Percentiles rank a stretch among this genome's conserved stretches.
Conservation (phyloP, 345 rosid genomes). For the Stellera chamaejasme region DNA sequence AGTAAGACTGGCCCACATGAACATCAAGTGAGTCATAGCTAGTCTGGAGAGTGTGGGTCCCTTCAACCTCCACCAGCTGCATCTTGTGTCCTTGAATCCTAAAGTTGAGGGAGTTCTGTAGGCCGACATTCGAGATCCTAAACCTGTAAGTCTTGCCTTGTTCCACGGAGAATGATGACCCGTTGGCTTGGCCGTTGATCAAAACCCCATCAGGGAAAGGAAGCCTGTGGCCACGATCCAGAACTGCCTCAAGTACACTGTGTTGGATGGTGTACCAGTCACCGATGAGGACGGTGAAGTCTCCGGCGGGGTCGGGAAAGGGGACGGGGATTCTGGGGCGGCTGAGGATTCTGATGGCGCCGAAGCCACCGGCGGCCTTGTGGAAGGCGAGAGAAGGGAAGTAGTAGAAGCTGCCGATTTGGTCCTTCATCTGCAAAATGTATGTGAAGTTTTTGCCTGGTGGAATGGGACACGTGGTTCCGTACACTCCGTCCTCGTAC, state of each 20-base stretch:
- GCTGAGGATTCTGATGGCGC: conserved; percentile 71
- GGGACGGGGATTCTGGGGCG: conserved; percentile 87
- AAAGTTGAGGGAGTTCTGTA: conserved; percentile 56
- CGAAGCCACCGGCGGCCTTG: conserved; percentile 91
- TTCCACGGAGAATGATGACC: conserved; percentile 46
- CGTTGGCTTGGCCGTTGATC: conserved; percentile 68
- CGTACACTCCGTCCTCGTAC: conserved; percentile 74
- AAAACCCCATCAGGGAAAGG: conserved; percentile 58
- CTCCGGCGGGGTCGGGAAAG: conserved; percentile 68
- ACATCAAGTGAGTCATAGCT: conserved; percentile 55
- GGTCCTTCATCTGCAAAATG: conserved; percentile 76
- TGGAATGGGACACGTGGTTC: conserved; percentile 97
- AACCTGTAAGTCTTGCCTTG: conserved; percentile 87
- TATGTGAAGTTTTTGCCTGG: conserved; percentile 88
- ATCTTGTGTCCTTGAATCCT: conserved; percentile 60
- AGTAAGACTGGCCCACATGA: conserved; percentile 84
- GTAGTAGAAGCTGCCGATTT: conserved; percentile 85
- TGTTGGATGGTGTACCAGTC: conserved; percentile 74
- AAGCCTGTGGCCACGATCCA: conserved; percentile 62
- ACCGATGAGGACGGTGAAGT: conserved; percentile 71
- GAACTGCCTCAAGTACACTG: conserved; percentile 48
- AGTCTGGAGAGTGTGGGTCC: conserved; percentile 77
- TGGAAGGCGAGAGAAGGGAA: conserved; percentile 92
- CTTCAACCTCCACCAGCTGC: conserved; percentile 88
- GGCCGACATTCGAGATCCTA: conserved; percentile 85